These are phyloP conservation scores for Helicocarpus griseus DNA, from an alignment of 2,329 filamentous ascomycete species.

Conservation along the genomic window DNA sequence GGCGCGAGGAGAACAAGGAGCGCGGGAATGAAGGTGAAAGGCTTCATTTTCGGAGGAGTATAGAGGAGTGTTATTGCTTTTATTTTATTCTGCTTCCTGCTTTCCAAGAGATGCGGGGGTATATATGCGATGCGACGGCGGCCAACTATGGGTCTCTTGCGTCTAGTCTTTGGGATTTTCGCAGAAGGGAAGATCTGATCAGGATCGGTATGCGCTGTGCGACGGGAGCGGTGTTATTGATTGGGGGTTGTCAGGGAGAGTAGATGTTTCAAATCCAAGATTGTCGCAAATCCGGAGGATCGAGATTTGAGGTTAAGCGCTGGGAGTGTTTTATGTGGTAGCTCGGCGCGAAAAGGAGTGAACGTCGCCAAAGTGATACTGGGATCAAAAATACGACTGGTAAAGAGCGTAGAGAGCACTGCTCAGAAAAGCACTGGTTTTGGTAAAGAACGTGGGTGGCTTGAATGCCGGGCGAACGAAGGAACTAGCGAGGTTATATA, in stretches of 20 bases:
- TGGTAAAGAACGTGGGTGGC: conserved; percentile 21
- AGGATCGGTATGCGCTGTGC: not conserved
- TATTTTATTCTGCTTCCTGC: not conserved
- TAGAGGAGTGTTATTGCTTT: no score
- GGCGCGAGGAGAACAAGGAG: conserved; percentile 25
- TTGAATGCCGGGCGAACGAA: conserved; percentile 14
- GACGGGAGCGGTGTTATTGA: not conserved
- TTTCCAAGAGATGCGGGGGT: not conserved
- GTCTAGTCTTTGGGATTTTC: not conserved
- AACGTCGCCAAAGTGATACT: not conserved
- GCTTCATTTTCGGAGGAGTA: conserved; percentile 26
- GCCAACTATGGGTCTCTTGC: not conserved
- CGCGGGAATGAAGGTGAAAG: conserved; percentile 23
- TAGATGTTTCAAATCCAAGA: no score
- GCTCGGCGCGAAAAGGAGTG: not conserved
- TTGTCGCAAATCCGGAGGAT: no score
- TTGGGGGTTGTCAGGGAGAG: not conserved
- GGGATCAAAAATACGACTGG: not conserved
- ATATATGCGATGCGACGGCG: not conserved
- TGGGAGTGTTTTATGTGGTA: not conserved
- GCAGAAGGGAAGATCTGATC: not conserved
- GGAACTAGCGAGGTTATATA: conserved; percentile 15
- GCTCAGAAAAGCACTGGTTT: not conserved
- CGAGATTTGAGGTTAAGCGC: not conserved
- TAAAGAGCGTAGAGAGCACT: conserved; percentile 2